Evolutionary conservation across 2,329 filamentous ascomycete genomes (phyloP).

Genomic region (Exserohilum rostratum): DNA sequence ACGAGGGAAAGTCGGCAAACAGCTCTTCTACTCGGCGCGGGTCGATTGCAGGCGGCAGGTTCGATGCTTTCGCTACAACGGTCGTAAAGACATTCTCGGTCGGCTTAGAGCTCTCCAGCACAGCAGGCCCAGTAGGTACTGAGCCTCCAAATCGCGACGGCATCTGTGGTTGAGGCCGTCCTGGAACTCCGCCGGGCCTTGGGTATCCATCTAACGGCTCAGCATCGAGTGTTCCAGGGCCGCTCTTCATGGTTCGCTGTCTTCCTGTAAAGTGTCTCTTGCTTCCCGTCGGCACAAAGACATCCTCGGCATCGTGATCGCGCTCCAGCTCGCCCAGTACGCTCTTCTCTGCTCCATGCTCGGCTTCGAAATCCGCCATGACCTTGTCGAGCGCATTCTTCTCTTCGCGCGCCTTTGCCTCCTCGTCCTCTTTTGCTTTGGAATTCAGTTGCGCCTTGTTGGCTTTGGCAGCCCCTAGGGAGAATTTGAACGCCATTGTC

Average conservation of each 20-base stretch:
- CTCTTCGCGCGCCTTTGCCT: slow-evolving; percentile 40
- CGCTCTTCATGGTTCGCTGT: slow-evolving; percentile 40
- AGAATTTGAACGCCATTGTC: slow-evolving; percentile 42
- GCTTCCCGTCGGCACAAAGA: slow-evolving; percentile 36
- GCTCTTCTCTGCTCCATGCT: slow-evolving; percentile 34
- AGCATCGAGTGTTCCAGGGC: slow-evolving; percentile 40
- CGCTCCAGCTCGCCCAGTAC: slow-evolving; percentile 32
- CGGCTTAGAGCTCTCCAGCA: slow-evolving; percentile 20
- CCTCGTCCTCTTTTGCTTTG: slow-evolving; percentile 40
- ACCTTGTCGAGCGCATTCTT: slow-evolving; percentile 39
- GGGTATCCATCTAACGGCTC: slow-evolving; percentile 30
- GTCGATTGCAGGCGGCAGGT: slow-evolving; percentile 39
- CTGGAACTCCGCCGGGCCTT: slow-evolving; percentile 16
- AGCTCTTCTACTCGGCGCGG: slow-evolving; percentile 33
- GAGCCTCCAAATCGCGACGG: slow-evolving; percentile 25
- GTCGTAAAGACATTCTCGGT: slow-evolving; percentile 37
- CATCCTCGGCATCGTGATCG: slow-evolving; percentile 27
- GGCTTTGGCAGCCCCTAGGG: slow-evolving; percentile 31
- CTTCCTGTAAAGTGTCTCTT: slow-evolving; percentile 41
- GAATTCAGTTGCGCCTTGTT: slow-evolving; percentile 32
- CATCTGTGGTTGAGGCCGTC: slow-evolving; percentile 21
- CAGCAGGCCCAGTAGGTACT: slow-evolving; percentile 20
- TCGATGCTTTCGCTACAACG: slow-evolving; percentile 41
- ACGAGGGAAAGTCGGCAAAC: slow-evolving; percentile 37
- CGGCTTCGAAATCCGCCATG: slow-evolving; percentile 40